Percentiles rank a stretch among this genome's conserved stretches.
Evolutionary conservation across 2,329 filamentous ascomycete genomes (phyloP).

Genomic region (Trichoderma oligosporum): DNA sequence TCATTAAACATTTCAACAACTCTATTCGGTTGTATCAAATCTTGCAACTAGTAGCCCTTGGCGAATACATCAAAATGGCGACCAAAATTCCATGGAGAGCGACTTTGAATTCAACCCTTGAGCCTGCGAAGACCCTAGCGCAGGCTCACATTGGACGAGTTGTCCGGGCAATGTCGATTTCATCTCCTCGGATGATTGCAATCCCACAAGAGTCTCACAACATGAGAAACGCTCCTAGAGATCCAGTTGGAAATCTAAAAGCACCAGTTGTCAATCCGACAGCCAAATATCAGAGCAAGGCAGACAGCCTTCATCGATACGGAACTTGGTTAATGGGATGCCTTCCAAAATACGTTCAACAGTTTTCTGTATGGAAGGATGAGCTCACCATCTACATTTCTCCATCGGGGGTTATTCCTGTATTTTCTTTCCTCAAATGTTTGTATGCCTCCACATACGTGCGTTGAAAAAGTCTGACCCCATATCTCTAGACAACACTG

Average conservation of each 20-base stretch:
- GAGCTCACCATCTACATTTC: constrained; percentile 93
- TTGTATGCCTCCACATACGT: constrained; percentile 24
- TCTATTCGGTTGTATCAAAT: neutral
- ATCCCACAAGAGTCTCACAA: constrained; percentile 61
- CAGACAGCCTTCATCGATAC: constrained; percentile 86
- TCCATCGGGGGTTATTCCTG: constrained; percentile 81
- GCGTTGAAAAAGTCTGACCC: neutral
- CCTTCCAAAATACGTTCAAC: constrained; percentile 96
- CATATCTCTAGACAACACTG: constrained; percentile 69
- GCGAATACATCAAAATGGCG: constrained; percentile 45
- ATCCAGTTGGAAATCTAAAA: constrained; percentile 61
- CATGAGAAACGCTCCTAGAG: constrained; percentile 61
- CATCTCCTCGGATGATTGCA: constrained; percentile 48
- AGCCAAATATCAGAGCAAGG: constrained; percentile 87
- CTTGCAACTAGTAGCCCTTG: neutral
- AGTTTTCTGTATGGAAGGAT: constrained; percentile 99
- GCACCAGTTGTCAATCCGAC: constrained; percentile 82
- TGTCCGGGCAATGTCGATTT: constrained; percentile 49
- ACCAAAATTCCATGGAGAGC: constrained; percentile 56
- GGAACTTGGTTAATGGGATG: constrained; percentile 96
- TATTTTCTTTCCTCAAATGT: constrained; percentile 91
- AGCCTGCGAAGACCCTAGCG: constrained; percentile 46
- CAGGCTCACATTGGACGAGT: constrained; percentile 39
- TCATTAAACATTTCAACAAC: neutral
- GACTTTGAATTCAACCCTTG: constrained; percentile 52